phyloP scores from a whole-genome alignment of 2,329 filamentous ascomycete genomes.

The Parasarocladium wereldwijsianum region DNA sequence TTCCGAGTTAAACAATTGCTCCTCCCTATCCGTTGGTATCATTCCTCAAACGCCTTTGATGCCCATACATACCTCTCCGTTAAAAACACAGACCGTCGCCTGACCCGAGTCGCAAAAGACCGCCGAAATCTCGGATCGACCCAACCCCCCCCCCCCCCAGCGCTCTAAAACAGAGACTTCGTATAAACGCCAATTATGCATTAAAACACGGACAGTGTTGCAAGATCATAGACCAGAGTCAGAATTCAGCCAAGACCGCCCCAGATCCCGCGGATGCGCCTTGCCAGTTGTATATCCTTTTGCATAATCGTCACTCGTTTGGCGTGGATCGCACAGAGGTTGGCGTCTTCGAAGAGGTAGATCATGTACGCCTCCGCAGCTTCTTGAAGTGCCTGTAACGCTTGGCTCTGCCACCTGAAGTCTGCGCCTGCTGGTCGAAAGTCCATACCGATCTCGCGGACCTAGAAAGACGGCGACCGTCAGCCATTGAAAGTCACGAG shows the following conservation, averaged over 20 bases:
- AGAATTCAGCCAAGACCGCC: constrained; percentile 42
- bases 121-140: too few relatives aligned
- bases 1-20: too few relatives aligned
- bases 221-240: not conserved
- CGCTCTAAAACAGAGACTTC: too few relatives aligned
- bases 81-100: too few relatives aligned
- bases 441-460: constrained; percentile 55
- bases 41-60: too few relatives aligned
- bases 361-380: constrained; percentile 93
- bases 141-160: too few relatives aligned
- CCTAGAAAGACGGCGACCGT: constrained; percentile 1
- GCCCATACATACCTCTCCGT: too few relatives aligned
- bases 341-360: constrained; percentile 72
- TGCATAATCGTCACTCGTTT: constrained; percentile 96
- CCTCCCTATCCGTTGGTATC: too few relatives aligned
- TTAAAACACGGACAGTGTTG: not conserved
- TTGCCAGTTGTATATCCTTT: constrained; percentile 90
- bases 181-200: too few relatives aligned
- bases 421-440: constrained; percentile 49
- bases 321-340: constrained; percentile 91
- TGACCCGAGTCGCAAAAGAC: too few relatives aligned
- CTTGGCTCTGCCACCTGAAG: constrained; percentile 91
- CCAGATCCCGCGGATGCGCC: constrained; percentile 66
- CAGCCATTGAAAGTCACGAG: not conserved
- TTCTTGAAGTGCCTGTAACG: constrained; percentile 86